Percentiles rank a stretch among this genome's conserved stretches.
Conservation (phyloP, 257 asterid species). For the Craterostigma plantagineum region DNA sequence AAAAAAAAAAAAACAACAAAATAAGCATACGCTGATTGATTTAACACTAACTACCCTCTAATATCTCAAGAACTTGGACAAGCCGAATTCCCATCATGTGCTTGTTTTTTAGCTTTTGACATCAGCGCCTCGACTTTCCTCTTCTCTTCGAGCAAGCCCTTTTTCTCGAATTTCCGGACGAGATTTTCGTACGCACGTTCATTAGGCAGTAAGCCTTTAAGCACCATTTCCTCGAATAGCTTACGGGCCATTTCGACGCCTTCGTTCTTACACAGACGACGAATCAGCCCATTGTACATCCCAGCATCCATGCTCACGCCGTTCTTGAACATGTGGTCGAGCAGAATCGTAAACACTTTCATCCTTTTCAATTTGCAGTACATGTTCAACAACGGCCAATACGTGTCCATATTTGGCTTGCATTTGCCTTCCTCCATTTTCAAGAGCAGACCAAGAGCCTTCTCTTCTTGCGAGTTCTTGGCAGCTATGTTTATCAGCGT, state of each 20-base stretch:
- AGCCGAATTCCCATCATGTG: no score
- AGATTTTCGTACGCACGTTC: conserved; percentile 26
- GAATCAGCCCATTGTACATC: conserved; percentile 41
- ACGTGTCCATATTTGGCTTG: conserved; percentile 52
- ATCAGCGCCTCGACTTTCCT: conserved; percentile 31
- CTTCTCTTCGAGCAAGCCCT: conserved; percentile 32
- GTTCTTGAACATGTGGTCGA: conserved; percentile 65
- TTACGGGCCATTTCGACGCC: conserved; percentile 35
- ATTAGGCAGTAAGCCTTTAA: conserved; percentile 50
- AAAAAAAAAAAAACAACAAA: no score
- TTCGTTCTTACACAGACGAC: conserved; percentile 37
- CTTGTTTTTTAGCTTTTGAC: conserved; percentile 6
- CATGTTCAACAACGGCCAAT: conserved; percentile 66
- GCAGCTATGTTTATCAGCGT: conserved; percentile 37
- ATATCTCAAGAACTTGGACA: no score
- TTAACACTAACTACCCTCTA: no score
- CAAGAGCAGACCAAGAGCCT: conserved; percentile 44
- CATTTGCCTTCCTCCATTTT: conserved; percentile 45
- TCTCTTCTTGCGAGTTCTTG: conserved; percentile 44
- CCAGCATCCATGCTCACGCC: conserved; percentile 57
- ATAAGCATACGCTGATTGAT: no score
- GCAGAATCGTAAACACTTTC: conserved; percentile 65
- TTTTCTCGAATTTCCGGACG: conserved; percentile 29
- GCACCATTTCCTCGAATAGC: conserved; percentile 50
- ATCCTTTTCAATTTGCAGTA: conserved; percentile 60